Base-by-base conservation (phyloP, 129 eudicot species). In the Flaveria ramosissima region DNA sequence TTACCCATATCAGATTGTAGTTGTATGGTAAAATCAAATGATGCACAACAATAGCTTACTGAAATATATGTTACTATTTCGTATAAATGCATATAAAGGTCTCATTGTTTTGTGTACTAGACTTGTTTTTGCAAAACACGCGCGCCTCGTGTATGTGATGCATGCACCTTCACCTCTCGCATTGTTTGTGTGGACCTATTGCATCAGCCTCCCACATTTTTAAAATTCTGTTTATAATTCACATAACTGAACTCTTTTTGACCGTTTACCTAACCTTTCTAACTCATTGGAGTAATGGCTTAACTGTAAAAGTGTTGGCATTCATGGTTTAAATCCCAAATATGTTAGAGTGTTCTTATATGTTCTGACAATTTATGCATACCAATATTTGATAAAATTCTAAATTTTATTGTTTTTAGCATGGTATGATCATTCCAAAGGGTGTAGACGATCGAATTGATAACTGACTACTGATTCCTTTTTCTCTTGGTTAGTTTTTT, bases 401-500 rank as follows among this genome's bases (percentile, higher is more conserved):
- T 79, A n/a, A 61, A 17, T 60, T 39, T 2, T 21, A 7, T 65
- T 4, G 27, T 43, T 30, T 52, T 53, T 55, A 66, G 62, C 84
- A 73, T 30, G 79, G 41, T 67, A 14, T 64, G 48, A 78, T 69
- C 62, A 27, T 42, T 68, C 47, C 45, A 36, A 51, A 51, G 11
- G 53, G 71, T 66, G 71, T 66, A 67, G 84, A 67, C n/a, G 50
- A 74, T 47, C 10, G 36, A 72, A 65, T 68, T 1, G 23, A 19
- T 11, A 27, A 23, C 72, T 61, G 77, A 65, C 6, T 62, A 61
- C 55, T 21, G 61, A 43, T 43, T 42, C 43, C 21, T 48, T 65
- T 74, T 36, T 62, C 70, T 72, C 41, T 64, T 17, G 72, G 77
- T 62, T 63, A 73, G 78, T 48, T 16, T 73, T 24, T 42, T 11